Base-by-base conservation (phyloP, 768 basidiomycete genomes). In the Leucocoprinus birnbaumii region DNA sequence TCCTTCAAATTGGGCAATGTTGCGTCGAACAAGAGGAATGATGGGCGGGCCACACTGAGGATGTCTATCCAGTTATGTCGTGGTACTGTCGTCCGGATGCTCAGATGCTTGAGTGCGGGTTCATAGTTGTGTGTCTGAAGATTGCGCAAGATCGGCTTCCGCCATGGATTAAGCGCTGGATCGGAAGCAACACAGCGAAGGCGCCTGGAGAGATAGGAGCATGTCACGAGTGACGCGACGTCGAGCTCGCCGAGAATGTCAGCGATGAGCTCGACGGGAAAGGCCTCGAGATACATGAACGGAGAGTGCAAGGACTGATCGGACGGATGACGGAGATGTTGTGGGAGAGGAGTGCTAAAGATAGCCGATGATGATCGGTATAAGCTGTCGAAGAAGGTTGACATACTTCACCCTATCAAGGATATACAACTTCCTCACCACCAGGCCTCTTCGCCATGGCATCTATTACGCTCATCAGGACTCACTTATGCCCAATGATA, bases 21-120 rank as follows among this genome's bases (percentile, higher is more conserved):
- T 22, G 82, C 73, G 42, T 88, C 80, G 62, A 82, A 86, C 7
- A 91, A 71, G 37, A 92, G 73, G 66, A 84, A 89, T 3, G 73
- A 63, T 0, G 89, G 75, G 25, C 71, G 69, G 11, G 85, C 90
- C 14, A 83, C 67, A n/a, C 79, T 77, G 48, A 91, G 65, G 31
- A 91, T 84, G 53, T 89, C 86, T 48, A 92, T 77, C 86, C 87
- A 92, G 63, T 91, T 92, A 51, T 86, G 83, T 44, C 86, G 76
- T 3, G 90, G 89, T 1, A 91, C 85, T 34, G 71, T 82, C 31
- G 71, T 70, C 27, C 82, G 82, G 27, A 87, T 78, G 61, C 85
- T 81, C 22, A 92, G 76, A 58, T 84, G 79, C 57, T 71, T 77
- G 49, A 91, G 66, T 24, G 72, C 66, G 6, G 65, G 64, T 51